Conservation (phyloP, 495 filamentous ascomycete species). For the Penicillium soppii region DNA sequence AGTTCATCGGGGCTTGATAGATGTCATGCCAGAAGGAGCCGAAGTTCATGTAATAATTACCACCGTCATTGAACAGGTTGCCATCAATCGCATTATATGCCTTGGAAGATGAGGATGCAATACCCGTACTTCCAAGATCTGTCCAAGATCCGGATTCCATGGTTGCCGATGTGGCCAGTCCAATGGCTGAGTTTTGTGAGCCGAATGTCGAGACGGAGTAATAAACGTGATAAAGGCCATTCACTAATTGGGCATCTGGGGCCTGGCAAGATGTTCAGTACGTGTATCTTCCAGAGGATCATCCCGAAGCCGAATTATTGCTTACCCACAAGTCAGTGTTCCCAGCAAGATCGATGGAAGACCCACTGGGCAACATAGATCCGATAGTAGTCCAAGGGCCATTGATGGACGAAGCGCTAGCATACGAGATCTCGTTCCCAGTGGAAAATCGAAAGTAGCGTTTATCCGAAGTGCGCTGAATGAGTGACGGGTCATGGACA, state of each 20-base stretch:
- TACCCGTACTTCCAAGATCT: conserved; percentile 50
- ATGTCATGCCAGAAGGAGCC: conserved; percentile 72
- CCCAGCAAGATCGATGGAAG: conserved; percentile 59
- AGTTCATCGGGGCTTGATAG: conserved; percentile 60
- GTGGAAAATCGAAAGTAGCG: conserved; percentile 76
- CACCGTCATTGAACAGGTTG: conserved; percentile 54
- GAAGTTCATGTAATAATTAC: conserved; percentile 59
- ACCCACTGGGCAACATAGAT: conserved; percentile 56
- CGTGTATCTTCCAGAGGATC: background rate
- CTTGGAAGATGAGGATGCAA: conserved; percentile 45
- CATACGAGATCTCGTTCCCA: conserved; percentile 61
- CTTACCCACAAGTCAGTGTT: conserved; percentile 65
- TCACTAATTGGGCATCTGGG: conserved; percentile 59
- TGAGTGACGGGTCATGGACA: conserved; percentile 64
- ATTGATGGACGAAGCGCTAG: conserved; percentile 55
- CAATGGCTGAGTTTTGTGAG: conserved; percentile 64
- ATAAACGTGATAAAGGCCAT: conserved; percentile 64
- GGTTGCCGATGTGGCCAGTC: conserved; percentile 61
- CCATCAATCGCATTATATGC: conserved; percentile 73
- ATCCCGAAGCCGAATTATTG: too few relatives aligned
- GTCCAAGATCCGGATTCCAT: conserved; percentile 63
- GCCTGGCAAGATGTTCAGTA: conserved; percentile 46
- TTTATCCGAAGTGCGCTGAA: conserved; percentile 60
- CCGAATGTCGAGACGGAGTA: conserved; percentile 71
- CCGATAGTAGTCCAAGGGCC: conserved; percentile 69